A percentile compares a stretch with the other conserved stretches of the same genome.
Evolutionary conservation across 495 filamentous ascomycete genomes (phyloP).

Genomic region (Halenospora varia): DNA sequence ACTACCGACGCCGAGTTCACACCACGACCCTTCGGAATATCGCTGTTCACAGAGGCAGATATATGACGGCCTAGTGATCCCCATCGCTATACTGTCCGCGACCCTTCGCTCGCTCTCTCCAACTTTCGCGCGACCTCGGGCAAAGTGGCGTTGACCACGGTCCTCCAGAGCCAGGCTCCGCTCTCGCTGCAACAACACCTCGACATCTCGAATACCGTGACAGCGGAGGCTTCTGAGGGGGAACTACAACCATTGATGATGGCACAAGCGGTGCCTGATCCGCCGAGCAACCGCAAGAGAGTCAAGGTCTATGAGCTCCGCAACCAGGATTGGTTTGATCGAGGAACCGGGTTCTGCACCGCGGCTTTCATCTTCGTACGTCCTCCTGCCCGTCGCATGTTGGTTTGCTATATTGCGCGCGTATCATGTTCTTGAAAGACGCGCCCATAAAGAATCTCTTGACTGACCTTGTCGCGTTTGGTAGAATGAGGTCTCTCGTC

Average conservation of each 20-base stretch:
- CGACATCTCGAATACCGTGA: conserved; percentile 21
- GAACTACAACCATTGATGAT: conserved; percentile 54
- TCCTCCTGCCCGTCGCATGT: conserved; percentile 12
- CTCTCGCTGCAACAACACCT: conserved; percentile 23
- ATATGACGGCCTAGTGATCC: conserved; percentile 8
- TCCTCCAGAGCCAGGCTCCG: conserved; percentile 18
- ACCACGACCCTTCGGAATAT: neutral
- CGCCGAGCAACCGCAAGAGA: conserved; percentile 84
- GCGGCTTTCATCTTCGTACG: conserved; percentile 72
- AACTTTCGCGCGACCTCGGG: conserved; percentile 17
- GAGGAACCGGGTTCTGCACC: conserved; percentile 93
- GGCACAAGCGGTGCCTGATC: conserved; percentile 79
- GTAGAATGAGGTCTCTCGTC: conserved; percentile 19
- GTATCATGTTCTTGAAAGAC: neutral
- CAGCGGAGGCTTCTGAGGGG: conserved; percentile 18
- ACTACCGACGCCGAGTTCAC: neutral
- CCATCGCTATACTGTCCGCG: conserved; percentile 7
- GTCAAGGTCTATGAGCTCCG: conserved; percentile 98
- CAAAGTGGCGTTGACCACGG: conserved; percentile 24
- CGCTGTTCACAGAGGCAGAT: neutral
- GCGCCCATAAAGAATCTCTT: conserved; percentile 17
- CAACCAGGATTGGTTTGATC: conserved; percentile 98
- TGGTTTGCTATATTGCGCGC: neutral
- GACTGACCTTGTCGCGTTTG: conserved; percentile 26
- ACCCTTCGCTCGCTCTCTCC: neutral